Percentiles rank a stretch among this genome's conserved stretches.
phyloP scores from a whole-genome alignment of 495 filamentous ascomycete species.

The Aspergillus sclerotiicarbonarius region DNA sequence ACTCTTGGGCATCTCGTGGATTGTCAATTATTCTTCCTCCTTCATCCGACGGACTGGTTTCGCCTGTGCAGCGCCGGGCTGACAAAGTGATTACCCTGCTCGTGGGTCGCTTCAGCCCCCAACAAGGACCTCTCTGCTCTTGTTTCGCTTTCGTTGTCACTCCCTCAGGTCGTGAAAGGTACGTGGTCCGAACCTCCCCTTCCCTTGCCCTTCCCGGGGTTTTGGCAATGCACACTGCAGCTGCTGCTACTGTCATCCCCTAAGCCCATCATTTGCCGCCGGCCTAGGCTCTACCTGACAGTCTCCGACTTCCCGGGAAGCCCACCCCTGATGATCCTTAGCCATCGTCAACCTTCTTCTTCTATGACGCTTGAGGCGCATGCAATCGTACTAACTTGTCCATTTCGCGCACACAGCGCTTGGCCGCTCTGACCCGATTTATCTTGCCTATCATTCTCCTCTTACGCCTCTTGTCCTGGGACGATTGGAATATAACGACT shows the following conservation, averaged over 20 bases:
- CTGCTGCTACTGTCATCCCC: background rate
- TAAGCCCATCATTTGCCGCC: slow-evolving; percentile 1
- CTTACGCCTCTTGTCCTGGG: slow-evolving; percentile 6
- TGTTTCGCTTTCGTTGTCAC: slow-evolving; percentile 27
- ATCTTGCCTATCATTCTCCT: slow-evolving; percentile 10
- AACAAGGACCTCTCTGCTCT: slow-evolving; percentile 4
- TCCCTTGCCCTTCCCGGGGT: background rate
- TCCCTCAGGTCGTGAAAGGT: slow-evolving; percentile 25
- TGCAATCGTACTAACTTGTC: slow-evolving; percentile 24
- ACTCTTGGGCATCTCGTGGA: background rate
- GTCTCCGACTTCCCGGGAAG: background rate
- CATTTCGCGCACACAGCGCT: slow-evolving; percentile 27
- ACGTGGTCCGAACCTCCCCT: slow-evolving; percentile 22
- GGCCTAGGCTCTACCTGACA: background rate
- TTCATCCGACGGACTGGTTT: slow-evolving; percentile 21
- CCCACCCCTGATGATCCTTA: slow-evolving; percentile 4
- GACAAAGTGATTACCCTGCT: slow-evolving; percentile 8
- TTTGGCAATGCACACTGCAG: background rate
- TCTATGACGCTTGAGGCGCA: slow-evolving; percentile 1
- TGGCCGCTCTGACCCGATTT: slow-evolving; percentile 32
- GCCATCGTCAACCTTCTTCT: background rate
- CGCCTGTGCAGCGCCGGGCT: slow-evolving; percentile 16
- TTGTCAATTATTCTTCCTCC: slow-evolving; percentile 5
- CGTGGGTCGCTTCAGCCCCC: slow-evolving; percentile 1
- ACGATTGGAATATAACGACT: slow-evolving; percentile 15